A percentile compares a stretch with the other conserved stretches of the same genome.
Evolutionary conservation across 176 grass and related monocot genomes (phyloP).

Genomic region (Lolium perenne): DNA sequence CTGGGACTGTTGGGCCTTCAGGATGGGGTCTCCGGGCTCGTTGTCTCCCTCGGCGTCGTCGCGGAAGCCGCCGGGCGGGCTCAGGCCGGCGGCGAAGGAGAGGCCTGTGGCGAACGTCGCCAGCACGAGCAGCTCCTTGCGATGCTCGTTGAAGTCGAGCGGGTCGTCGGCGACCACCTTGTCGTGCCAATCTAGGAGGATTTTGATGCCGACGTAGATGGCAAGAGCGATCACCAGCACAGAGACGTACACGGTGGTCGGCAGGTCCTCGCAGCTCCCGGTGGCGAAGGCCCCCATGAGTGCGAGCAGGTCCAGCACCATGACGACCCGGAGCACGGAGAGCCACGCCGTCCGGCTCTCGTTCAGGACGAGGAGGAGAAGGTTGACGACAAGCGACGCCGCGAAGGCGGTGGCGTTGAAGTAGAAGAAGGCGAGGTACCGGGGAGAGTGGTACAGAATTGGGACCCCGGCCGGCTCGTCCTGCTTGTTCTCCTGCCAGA

Average conservation of each 20-base stretch:
- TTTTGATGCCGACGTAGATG: slow-evolving; percentile 28
- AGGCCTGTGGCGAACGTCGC: slow-evolving; percentile 37
- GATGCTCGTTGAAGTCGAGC: not conserved
- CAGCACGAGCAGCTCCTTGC: slow-evolving; percentile 35
- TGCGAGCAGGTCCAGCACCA: not conserved
- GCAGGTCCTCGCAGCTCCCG: not conserved
- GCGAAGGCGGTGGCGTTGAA: slow-evolving; percentile 57
- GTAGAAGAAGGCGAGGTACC: slow-evolving; percentile 62
- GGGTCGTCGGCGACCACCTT: not conserved
- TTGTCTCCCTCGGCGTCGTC: not conserved
- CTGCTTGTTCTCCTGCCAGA: not conserved
- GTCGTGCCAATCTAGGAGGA: not conserved
- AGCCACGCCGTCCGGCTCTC: not conserved
- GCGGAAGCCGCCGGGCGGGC: slow-evolving; percentile 35
- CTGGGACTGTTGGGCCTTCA: not conserved
- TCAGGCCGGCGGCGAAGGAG: slow-evolving; percentile 46
- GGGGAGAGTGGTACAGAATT: not conserved
- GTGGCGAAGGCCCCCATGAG: not conserved
- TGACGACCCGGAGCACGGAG: not conserved
- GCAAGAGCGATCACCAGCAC: slow-evolving; percentile 22
- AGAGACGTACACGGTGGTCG: not conserved
- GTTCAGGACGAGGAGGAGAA: slow-evolving; percentile 14
- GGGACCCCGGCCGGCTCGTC: slow-evolving; percentile 22
- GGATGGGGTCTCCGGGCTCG: not conserved
- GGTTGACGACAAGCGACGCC: slow-evolving; percentile 11